Base-by-base conservation (phyloP, 2,329 filamentous ascomycete genomes). In the Ophiostoma sp. region DNA sequence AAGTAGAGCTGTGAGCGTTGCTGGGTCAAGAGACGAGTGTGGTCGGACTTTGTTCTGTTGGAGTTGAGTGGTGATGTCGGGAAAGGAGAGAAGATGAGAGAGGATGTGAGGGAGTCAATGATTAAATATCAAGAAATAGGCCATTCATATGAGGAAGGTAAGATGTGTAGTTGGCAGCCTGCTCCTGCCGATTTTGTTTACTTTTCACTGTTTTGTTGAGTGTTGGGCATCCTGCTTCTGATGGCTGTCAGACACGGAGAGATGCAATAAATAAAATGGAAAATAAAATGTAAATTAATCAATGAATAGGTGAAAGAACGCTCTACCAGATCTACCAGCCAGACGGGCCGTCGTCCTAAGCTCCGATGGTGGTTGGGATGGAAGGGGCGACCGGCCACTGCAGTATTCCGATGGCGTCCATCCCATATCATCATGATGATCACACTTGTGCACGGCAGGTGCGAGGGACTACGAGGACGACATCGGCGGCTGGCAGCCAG, bases 381-480 rank as follows among this genome's bases (percentile, higher is more conserved):
- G 52, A 27, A 62, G 27, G 57, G 33, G 57, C 57, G 23, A 62
- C 57, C 57, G 27, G 13, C 57, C 3, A 33, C 57, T 17, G 15
- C 27, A 33, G 57, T 15, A 33, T 15, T 33, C 27, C 27, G n/a
- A 33, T 27, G 27, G 17, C 62, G 62, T 36, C n/a, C 62, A 39
- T 65, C 33, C 33, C 20, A 36, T 23, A 36, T 1, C 15, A 17
- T 41, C 39, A 20, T 20, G 17, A 48, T 48, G 44, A 41, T 64
- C 60, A 35, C 54, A 2, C 8, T 20, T 33, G n/a, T 39, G 15
- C 31, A 39, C 62, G 62, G 31, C 62, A 65, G 62, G 60, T 33
- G 60, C 60, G 60, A 64, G 31, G 23, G 60, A 36, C 62, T 31
- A 27, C 52, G n/a, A 60, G 54, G 23, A 60, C 54, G 10, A 60